Percentiles rank a stretch among this genome's conserved stretches.
phyloP scores from a whole-genome alignment of 176 grass and related monocot species.

The Coix lacrymajobi region DNA sequence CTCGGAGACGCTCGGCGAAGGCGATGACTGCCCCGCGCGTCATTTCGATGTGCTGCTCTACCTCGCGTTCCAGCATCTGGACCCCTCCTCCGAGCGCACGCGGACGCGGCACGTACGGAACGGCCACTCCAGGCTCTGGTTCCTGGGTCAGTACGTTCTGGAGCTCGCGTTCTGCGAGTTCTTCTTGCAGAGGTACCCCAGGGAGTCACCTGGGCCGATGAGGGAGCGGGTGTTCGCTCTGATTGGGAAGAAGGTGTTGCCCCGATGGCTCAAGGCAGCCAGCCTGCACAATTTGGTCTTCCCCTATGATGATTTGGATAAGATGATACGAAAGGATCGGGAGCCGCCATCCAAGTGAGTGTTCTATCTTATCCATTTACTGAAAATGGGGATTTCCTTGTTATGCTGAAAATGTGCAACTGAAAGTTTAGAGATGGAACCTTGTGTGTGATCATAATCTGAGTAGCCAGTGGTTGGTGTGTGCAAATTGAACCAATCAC shows the following conservation, averaged over 20 bases:
- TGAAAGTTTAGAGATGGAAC: background rate
- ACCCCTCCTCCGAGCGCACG: slow-evolving; percentile 65
- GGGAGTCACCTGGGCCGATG: slow-evolving; percentile 89
- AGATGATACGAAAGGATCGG: slow-evolving; percentile 78
- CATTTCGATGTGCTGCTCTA: slow-evolving; percentile 94
- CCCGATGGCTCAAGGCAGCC: slow-evolving; percentile 82
- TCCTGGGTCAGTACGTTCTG: slow-evolving; percentile 83
- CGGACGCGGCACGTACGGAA: slow-evolving; percentile 67
- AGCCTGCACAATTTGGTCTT: slow-evolving; percentile 98
- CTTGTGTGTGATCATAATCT: background rate
- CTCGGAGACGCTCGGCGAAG: slow-evolving; percentile 70
- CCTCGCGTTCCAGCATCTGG: slow-evolving; percentile 91
- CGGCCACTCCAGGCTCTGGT: slow-evolving; percentile 88
- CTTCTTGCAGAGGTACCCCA: slow-evolving; percentile 92
- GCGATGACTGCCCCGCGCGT: slow-evolving; percentile 74
- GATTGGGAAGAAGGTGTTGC: slow-evolving; percentile 72
- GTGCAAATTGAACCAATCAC: background rate
- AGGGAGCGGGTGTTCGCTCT: slow-evolving; percentile 84
- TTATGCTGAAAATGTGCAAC: background rate
- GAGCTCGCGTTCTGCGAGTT: slow-evolving; percentile 86
- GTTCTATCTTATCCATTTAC: background rate
- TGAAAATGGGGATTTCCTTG: background rate
- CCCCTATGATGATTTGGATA: slow-evolving; percentile 92
- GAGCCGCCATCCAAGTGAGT: slow-evolving; percentile 89
- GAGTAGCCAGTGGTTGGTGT: background rate